A percentile compares a stretch with the other conserved stretches of the same genome.
These are phyloP conservation scores for Luzula sylvatica DNA, from an alignment of 176 grass and related monocot species.

Conservation along the genomic window DNA sequence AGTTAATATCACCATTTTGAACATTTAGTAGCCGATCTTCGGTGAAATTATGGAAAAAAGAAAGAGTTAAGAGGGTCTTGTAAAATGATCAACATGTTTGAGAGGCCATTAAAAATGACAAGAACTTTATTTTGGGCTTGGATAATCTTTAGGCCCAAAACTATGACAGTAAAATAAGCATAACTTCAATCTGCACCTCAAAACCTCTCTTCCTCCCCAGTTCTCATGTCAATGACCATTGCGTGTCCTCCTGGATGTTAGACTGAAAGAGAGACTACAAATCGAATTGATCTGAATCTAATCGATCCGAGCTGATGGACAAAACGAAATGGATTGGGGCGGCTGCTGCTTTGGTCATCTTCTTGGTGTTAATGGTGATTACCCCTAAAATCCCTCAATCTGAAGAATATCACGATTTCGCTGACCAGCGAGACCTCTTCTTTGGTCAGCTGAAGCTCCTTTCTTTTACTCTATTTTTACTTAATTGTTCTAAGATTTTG, in stretches of 20 bases:
- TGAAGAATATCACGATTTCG: conserved; percentile 86
- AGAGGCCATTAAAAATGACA: too few species aligned
- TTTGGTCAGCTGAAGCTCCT: conserved; percentile 31
- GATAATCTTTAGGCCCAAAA: too few species aligned
- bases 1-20: too few species aligned
- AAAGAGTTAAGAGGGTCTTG: too few species aligned
- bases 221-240: too few species aligned
- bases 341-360: conserved; percentile 45
- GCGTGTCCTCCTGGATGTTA: not conserved
- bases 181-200: too few species aligned
- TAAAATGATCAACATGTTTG: too few species aligned
- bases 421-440: conserved; percentile 70
- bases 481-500: not conserved
- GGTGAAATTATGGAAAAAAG: too few species aligned
- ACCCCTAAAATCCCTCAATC: conserved; percentile 84
- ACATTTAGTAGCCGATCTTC: too few species aligned
- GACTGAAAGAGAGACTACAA: not conserved
- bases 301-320: conserved; percentile 31
- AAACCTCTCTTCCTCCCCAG: too few species aligned
- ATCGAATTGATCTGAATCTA: not conserved
- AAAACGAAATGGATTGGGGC: conserved; percentile 47
- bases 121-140: too few species aligned
- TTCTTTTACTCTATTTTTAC: not conserved
- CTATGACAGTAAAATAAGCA: too few species aligned
- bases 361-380: conserved; percentile 81